Evolutionary conservation across 495 filamentous ascomycete species (phyloP).

Genomic region (Sordaria brevicollis): DNA sequence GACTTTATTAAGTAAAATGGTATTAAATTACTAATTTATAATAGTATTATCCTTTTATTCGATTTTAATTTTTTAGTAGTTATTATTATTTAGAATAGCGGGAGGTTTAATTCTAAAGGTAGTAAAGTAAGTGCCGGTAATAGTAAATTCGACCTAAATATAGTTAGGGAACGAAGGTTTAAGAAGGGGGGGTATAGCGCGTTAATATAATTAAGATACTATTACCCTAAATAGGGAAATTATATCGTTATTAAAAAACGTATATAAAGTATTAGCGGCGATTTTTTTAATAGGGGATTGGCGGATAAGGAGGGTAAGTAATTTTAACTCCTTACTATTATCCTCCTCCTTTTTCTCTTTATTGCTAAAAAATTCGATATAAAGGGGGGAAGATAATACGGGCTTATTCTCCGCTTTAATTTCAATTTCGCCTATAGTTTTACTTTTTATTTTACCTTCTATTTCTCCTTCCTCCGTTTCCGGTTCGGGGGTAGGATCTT

Average conservation of each 20-base stretch:
- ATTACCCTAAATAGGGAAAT: not conserved
- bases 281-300: not conserved
- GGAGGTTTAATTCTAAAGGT: no score
- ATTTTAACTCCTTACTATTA: not conserved
- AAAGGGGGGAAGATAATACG: not conserved
- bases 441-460: no score
- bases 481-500: no score
- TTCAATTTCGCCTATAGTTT: no score
- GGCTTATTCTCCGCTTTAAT: no score
- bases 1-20: not conserved
- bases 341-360: not conserved
- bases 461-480: no score
- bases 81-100: not conserved
- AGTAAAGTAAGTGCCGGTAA: no score
- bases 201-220: no score
- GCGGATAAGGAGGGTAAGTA: not conserved
- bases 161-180: no score
- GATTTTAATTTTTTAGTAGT: no score
- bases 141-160: no score
- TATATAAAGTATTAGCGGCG: not conserved
- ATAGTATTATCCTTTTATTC: not conserved
- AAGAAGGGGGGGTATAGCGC: no score
- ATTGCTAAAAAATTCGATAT: not conserved
- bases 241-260: not conserved
- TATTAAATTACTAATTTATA: not conserved